phyloP scores from a whole-genome alignment of 805 yeast species.

The Naumovozyma dairenensis region DNA sequence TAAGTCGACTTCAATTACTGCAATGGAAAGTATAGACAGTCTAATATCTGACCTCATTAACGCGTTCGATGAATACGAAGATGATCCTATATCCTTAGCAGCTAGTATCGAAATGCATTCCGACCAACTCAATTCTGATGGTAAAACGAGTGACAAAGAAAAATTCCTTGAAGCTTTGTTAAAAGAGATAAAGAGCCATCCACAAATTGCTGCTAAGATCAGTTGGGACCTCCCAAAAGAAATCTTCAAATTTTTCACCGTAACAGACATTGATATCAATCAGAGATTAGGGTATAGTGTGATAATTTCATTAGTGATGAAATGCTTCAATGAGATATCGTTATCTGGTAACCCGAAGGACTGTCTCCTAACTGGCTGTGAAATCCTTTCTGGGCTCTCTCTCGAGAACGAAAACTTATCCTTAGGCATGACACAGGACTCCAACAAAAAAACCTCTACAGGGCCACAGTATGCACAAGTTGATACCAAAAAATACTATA shows the following conservation, averaged over 20 bases:
- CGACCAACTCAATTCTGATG: slow-evolving; percentile 15
- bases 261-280: slow-evolving; percentile 28
- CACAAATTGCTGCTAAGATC: slow-evolving; percentile 48
- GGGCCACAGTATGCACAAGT: slow-evolving; percentile 4
- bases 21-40: slow-evolving; percentile 7
- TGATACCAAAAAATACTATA: slow-evolving; percentile 4
- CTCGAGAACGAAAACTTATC: slow-evolving; percentile 6
- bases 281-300: slow-evolving; percentile 17
- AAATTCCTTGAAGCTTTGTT: slow-evolving; percentile 38
- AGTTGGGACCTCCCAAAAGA: slow-evolving; percentile 90
- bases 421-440: slow-evolving; percentile 2
- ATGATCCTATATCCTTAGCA: slow-evolving; percentile 24
- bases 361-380: slow-evolving; percentile 60
- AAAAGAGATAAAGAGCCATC: slow-evolving; percentile 36
- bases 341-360: slow-evolving; percentile 73
- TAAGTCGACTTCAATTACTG: slow-evolving; percentile 2
- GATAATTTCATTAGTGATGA: slow-evolving; percentile 31
- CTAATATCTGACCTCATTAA: slow-evolving; percentile 12
- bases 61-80: slow-evolving; percentile 19
- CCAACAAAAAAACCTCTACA: slow-evolving; percentile 3
- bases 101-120: slow-evolving; percentile 22
- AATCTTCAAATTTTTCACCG: slow-evolving; percentile 44
- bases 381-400: slow-evolving; percentile 35
- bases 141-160: slow-evolving; percentile 36
- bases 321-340: slow-evolving; percentile 54